Base-by-base conservation (phyloP, 495 filamentous ascomycete species). In the Podospora appendiculata region DNA sequence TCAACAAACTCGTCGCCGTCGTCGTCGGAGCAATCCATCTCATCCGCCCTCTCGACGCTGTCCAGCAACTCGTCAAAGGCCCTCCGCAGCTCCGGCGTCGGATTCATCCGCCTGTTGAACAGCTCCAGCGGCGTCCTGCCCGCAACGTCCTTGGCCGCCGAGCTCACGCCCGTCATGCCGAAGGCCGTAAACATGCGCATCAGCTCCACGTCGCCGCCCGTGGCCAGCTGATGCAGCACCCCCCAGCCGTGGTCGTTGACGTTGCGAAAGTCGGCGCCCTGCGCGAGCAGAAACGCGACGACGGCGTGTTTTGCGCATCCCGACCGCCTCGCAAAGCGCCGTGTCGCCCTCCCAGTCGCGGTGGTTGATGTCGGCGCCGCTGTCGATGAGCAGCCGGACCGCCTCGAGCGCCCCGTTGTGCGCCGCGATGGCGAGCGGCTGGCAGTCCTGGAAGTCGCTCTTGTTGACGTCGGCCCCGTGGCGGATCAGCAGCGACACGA, bases 51-150 rank as follows among this genome's bases (percentile, higher is more conserved):
- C 45, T 53, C 45, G 8, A 53, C 19, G 12, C 25, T 48, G 16
- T 42, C 51, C 25, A 53, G 38, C 19, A 53, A 16, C n/a, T 47
- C 14, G 7, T 53, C 45, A 43, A 53, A 53, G 2, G 51, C 35
- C 4, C 12, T 14, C 8, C 45, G 32, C 6, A 47, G 40, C 38
- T 47, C 51, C 7, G 38, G 18, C n/a, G 51, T 48, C 32, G 42
- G 42, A 17, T 53, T 5, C 25, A 25, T 25, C 16, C 45, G 18
- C 18, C 38, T 45, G 33, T 45, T 54, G 16, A 54, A 38, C 19
- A 43, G 12, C 39, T 48, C 36, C 14, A 43, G 14, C 14, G 52
- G 45, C 16, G 45, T 54, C 38, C 36, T 54, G 0, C 52, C 52
- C 12, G 17, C 9, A 1, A 3, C 13, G 39, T 48, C 45, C 32